Base-by-base conservation (phyloP, 108 stramenopile species). In the Skeletonema grethae region DNA sequence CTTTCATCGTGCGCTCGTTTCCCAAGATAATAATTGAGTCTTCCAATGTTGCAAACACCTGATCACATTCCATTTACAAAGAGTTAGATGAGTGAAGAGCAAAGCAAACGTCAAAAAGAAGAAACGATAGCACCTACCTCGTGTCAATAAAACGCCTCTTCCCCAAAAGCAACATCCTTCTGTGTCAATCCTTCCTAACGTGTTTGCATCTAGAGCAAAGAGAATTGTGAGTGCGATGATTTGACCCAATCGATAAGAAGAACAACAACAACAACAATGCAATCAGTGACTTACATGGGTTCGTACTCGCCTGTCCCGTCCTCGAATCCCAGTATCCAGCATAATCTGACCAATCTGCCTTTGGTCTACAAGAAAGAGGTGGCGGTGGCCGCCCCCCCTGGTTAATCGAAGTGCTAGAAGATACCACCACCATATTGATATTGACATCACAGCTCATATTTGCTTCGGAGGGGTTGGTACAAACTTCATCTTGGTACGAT, bases 121-220 rank as follows among this genome's bases (percentile, higher is more conserved):
- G 48, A 13, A 20, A 56, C 30, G 32, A 36, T 67, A 10, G 6
- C 12, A 76, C 10, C 30, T 61, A 20, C 79, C 79, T 62, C 74
- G 58, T 10, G 79, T 80, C 59, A 75, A 41, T 7, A 80, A 41
- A 4, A 62, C 74, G 4, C 79, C 79, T 53, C 79, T 69, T 7
- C 79, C 79, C 79, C 79, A 80, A 15, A 4, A 53, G 20, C 50
- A 53, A 53, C 79, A 80, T 46, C 79, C 79, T 34, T 80, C 79
- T 0, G 60, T 30, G 29, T 80, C 79, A 25, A 70, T 71, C 53
- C 79, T 75, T 22, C 74, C 74, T 24, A 61, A 30, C 1, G 32
- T 20, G 35, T 50, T 45, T 28, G 61, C 20, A 67, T 55, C 45
- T 24, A 18, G 7, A 43, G 1, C 41, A 2, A 43, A 43, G 41